phyloP scores from a whole-genome alignment of 1,284 basidiomycete genomes.

The Mycena sp. region DNA sequence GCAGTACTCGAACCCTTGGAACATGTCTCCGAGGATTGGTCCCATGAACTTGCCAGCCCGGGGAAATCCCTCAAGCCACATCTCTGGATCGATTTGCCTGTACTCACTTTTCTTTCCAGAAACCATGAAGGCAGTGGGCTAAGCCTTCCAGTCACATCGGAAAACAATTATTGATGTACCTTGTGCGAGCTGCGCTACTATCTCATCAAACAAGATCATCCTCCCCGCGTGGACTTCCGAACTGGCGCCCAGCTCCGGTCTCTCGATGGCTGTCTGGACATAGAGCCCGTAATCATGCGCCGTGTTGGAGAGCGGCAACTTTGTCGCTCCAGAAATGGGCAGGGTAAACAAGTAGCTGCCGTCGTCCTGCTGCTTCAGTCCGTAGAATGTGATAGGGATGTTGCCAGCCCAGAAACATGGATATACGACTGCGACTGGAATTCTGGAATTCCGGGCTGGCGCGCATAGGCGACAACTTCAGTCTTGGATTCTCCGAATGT shows the following conservation, averaged over 20 bases:
- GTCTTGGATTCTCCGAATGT: slow-evolving; percentile 12
- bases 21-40: neutral
- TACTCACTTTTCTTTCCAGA: slow-evolving; percentile 1
- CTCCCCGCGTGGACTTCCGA: neutral
- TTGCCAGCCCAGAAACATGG: slow-evolving; percentile 11
- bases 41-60: neutral
- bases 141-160: too few relatives aligned
- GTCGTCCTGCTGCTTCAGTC: neutral
- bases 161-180: neutral
- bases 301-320: neutral
- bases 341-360: neutral
- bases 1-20: neutral
- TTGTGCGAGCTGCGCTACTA: neutral
- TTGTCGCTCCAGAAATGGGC: neutral
- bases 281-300: slow-evolving; percentile 5
- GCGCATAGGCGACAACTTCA: slow-evolving; percentile 9
- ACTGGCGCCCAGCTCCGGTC: neutral
- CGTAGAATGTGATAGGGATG: slow-evolving; percentile 2
- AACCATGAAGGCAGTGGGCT: too few relatives aligned
- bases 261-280: slow-evolving; percentile 2
- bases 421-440: slow-evolving; percentile 4
- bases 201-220: slow-evolving; percentile 5
- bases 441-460: slow-evolving; percentile 1
- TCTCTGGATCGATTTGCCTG: neutral
- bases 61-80: neutral